Percentiles rank a stretch among this genome's conserved stretches.
Evolutionary conservation across 371 early-diverging fungal genomes (phyloP).

Genomic region (Mucor circinelloides): DNA sequence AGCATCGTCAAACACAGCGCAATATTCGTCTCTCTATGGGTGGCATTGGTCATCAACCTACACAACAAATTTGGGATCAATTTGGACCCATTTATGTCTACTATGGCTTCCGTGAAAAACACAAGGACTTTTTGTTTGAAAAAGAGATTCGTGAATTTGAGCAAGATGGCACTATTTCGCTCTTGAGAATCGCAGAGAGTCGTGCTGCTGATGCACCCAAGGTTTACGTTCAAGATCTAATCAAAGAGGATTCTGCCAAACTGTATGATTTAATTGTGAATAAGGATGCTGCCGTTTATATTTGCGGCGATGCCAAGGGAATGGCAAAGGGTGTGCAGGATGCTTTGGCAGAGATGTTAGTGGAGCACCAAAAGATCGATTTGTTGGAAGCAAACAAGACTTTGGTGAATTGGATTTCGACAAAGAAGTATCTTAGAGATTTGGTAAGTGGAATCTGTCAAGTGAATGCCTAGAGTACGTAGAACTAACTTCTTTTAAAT

Average conservation of each 20-base stretch:
- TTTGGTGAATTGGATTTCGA: conserved; percentile 64
- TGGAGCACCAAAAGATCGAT: conserved; percentile 48
- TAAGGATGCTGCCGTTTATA: conserved; percentile 71
- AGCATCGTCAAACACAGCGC: conserved; percentile 60
- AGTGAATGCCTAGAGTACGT: neutral
- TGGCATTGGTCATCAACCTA: conserved; percentile 38
- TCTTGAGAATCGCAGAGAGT: conserved; percentile 64
- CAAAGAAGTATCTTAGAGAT: conserved; percentile 75
- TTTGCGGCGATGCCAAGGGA: conserved; percentile 89
- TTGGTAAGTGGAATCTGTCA: conserved; percentile 42
- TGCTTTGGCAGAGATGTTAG: conserved; percentile 69
- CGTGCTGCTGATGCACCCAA: conserved; percentile 49
- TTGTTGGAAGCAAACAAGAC: conserved; percentile 59
- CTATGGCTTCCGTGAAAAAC: conserved; percentile 73
- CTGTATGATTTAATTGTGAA: conserved; percentile 63
- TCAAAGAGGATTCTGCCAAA: conserved; percentile 53
- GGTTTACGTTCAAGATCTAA: conserved; percentile 87
- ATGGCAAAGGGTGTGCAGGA: conserved; percentile 90
- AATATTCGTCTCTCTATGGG: conserved; percentile 43
- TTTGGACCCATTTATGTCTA: conserved; percentile 67
- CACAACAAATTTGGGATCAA: conserved; percentile 27
- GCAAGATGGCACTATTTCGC: conserved; percentile 56
- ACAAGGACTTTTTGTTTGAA: conserved; percentile 69
- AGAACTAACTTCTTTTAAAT: neutral
- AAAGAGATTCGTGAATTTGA: conserved; percentile 54